Evolutionary conservation across 2,329 filamentous ascomycete species (phyloP), one percentile per base, ranked within the genome.

Genomic region (Xylaria sp.): DNA sequence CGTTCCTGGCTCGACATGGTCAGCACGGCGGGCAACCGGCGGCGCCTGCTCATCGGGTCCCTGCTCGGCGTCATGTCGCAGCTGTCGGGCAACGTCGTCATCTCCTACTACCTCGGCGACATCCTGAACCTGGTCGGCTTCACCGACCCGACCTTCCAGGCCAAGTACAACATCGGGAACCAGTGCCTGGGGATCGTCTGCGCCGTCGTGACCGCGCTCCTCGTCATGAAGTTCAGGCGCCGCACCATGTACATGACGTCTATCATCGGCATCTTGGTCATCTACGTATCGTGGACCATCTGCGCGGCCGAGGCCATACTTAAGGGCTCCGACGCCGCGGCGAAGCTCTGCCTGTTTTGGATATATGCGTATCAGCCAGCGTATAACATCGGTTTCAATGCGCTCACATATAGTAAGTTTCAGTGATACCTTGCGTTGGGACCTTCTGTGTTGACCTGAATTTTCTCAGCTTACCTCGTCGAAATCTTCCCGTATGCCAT

Each of bases 301-400:
- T 76, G 74, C 9, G 72, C 77, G 2, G 65, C 66, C 4, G 63
- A 67, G 13, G 66, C 71, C 4, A 54, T 67, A n/a, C 49, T 69
- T 20, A 58, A 57, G 7, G 58, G 62, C 8, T 64, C 61, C 20
- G 52, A 60, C 55, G 66, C 58, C 13, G 72, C 74, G 7, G 71
- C 67, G 26, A 69, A 72, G 20, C 69, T 76, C 1, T 71, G 69
- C 34, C 71, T 87, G 26, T 76, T 84, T 65, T 85, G 82, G 68
- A 82, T 80, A 62, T 84, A 82, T 56, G 71, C 74, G 17, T 84
- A 82, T 66, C 76, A 76, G 7, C 79, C 80, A 1, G 74, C 71
- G 56, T 86, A 85, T 65, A 85, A 85, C 60, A 76, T 85, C 44
- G 83, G 81, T 16, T 84, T 85, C 69, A 85, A 85, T 61, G 80